Base-by-base conservation (phyloP, 2,329 filamentous ascomycete species). In the Corinectria fuckeliana region DNA sequence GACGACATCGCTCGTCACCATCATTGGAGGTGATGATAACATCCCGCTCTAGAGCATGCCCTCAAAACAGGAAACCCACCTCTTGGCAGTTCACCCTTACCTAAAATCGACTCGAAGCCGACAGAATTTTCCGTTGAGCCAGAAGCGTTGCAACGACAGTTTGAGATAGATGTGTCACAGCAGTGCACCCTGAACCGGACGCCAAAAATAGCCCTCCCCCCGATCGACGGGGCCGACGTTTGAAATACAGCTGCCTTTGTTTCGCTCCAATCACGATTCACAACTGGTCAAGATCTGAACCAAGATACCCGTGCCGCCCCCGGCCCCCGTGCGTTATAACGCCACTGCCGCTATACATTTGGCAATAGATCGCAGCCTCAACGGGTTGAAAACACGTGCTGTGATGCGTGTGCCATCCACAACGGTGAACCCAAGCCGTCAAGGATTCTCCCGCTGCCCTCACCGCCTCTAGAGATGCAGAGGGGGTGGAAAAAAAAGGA, bases 141-240 rank as follows among this genome's bases (percentile, higher is more conserved):
- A 38, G 50, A n/a, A 44, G 32, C 39, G 41, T 53, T 34, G 28
- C 49, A 30, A 45, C 25, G 36, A 30, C 28, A 14, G 50, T 58
- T 58, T 58, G 41, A 54, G 56, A 58, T 58, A 53, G 42, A 58
- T 50, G 4, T 42, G 44, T n/a, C n/a, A n/a, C n/a, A n/a, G 13
- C 11, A 18, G 30, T 34, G 32, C n/a, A n/a, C 28, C 41, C 34
- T 34, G 49, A 34, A 50, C 20, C 28, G 45, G 50, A 50, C 44
- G 42, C 56, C 50, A 50, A 58, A 54, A 58, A 58, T 58, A 58
- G 56, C 32, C 23, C 25, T 21, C 9, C n/a, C 28, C 21, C 11
- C 30, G 23, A 38, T 25, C 39, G 11, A 16, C 21, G 5, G 25
- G n/a, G 20, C 25, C 20, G 32, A 32, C 41, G 49, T 58, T 58